Conservation (phyloP, 495 filamentous ascomycete species). For the Penicillium daleae region DNA sequence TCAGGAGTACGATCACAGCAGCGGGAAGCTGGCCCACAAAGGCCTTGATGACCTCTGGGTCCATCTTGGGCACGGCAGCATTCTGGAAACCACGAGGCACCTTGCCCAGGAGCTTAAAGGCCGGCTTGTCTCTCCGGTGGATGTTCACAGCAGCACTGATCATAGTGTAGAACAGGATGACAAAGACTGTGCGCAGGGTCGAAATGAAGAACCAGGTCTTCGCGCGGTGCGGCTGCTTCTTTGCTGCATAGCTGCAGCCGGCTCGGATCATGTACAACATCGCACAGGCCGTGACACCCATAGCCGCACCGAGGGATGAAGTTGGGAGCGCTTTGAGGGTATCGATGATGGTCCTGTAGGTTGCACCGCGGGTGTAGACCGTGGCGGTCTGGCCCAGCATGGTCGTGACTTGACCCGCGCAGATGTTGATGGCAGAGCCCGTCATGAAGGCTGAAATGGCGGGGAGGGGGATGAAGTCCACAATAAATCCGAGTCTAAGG, state of each 20-base stretch:
- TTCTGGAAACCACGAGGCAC: slow-evolving; percentile 87
- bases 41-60: slow-evolving; percentile 60
- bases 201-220: slow-evolving; percentile 87
- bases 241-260: slow-evolving; percentile 66
- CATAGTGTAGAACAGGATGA: slow-evolving; percentile 91
- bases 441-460: slow-evolving; percentile 98
- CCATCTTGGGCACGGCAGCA: slow-evolving; percentile 75
- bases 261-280: slow-evolving; percentile 83
- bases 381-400: slow-evolving; percentile 79
- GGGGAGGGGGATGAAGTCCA: slow-evolving; percentile 91
- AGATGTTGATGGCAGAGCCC: slow-evolving; percentile 91
- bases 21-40: slow-evolving; percentile 72
- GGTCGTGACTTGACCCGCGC: slow-evolving; percentile 80
- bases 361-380: slow-evolving; percentile 74
- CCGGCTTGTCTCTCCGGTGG: slow-evolving; percentile 49
- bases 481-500: slow-evolving; percentile 83
- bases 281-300: slow-evolving; percentile 82
- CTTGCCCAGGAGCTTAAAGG: slow-evolving; percentile 68
- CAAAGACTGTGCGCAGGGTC: slow-evolving; percentile 88
- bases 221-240: slow-evolving; percentile 67
- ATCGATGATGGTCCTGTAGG: slow-evolving; percentile 87
- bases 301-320: slow-evolving; percentile 77
- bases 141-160: slow-evolving; percentile 85
- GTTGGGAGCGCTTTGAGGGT: slow-evolving; percentile 74
- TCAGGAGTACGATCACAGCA: slow-evolving; percentile 88